phyloP scores from a whole-genome alignment of 306 rosid species.

The Ceratonia siliqua region DNA sequence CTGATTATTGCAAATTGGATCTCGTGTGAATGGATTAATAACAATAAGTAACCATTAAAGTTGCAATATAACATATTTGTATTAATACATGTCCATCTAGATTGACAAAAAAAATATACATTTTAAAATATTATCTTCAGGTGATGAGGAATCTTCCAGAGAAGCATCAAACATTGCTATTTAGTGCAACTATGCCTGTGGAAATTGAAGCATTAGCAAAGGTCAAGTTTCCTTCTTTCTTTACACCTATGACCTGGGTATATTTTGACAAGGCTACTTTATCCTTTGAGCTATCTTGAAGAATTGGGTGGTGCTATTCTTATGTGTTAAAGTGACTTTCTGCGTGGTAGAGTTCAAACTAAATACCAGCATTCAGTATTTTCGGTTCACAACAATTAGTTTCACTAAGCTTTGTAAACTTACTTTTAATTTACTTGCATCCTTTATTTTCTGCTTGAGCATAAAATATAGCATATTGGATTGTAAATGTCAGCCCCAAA shows the following conservation, averaged over 20 bases:
- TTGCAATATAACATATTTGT: conserved; percentile 6
- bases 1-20: neutral
- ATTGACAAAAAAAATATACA: conserved; percentile 24
- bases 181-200: conserved; percentile 91
- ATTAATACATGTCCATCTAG: neutral
- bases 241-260: neutral
- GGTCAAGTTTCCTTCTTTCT: conserved; percentile 44
- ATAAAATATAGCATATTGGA: conserved; percentile 13
- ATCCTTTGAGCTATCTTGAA: conserved; percentile 2
- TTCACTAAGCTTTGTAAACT: neutral
- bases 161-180: conserved; percentile 82
- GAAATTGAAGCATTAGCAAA: conserved; percentile 85
- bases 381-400: neutral
- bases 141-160: conserved; percentile 77
- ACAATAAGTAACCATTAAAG: neutral
- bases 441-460: conserved; percentile 5
- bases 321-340: conserved; percentile 15
- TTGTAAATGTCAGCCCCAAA: neutral
- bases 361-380: conserved; percentile 10
- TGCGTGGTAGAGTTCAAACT: conserved; percentile 11
- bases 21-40: neutral
- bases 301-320: neutral
- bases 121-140: conserved; percentile 44
- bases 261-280: conserved; percentile 5
- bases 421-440: neutral